phyloP scores from a whole-genome alignment of 73 alveolate species.

The Stentor coeruleus region DNA sequence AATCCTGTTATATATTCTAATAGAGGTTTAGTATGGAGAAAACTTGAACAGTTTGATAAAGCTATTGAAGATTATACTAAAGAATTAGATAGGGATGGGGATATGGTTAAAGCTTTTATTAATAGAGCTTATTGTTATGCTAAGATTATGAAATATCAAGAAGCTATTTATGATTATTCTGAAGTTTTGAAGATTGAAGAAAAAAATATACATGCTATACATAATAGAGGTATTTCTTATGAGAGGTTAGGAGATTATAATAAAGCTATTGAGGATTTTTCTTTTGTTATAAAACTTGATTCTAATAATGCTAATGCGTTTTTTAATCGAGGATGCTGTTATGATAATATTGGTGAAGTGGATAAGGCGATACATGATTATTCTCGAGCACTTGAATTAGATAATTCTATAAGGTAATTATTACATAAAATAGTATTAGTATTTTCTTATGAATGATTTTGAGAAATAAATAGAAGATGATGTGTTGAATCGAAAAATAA shows the following conservation, averaged over 20 bases:
- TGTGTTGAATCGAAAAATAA: too few species aligned
- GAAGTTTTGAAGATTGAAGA: constrained; percentile 53
- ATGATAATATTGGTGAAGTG: constrained; percentile 47
- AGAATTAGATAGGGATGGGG: constrained; percentile 47
- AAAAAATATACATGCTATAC: constrained; percentile 54
- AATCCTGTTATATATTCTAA: not conserved
- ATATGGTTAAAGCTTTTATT: constrained; percentile 52
- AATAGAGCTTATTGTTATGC: constrained; percentile 73
- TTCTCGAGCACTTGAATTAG: constrained; percentile 51
- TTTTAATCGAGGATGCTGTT: constrained; percentile 71
- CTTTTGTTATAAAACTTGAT: constrained; percentile 60
- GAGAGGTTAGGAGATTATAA: constrained; percentile 76
- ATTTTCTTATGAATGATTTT: too few species aligned
- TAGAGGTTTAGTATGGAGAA: constrained; percentile 58
- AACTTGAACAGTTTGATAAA: constrained; percentile 42
- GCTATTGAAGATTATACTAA: constrained; percentile 77
- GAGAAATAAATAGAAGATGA: too few species aligned
- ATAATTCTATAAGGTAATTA: constrained; percentile 27
- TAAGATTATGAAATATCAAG: constrained; percentile 45
- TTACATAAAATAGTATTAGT: constrained; percentile 32
- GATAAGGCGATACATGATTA: constrained; percentile 74
- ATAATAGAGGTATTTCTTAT: constrained; percentile 71
- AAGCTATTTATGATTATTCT: constrained; percentile 68
- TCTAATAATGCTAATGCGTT: constrained; percentile 58
- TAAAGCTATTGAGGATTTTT: constrained; percentile 69